A percentile compares a stretch with the other conserved stretches of the same genome.
Conservation (phyloP, 2,329 filamentous ascomycete species). For the Sporothrix brunneoviolacea region DNA sequence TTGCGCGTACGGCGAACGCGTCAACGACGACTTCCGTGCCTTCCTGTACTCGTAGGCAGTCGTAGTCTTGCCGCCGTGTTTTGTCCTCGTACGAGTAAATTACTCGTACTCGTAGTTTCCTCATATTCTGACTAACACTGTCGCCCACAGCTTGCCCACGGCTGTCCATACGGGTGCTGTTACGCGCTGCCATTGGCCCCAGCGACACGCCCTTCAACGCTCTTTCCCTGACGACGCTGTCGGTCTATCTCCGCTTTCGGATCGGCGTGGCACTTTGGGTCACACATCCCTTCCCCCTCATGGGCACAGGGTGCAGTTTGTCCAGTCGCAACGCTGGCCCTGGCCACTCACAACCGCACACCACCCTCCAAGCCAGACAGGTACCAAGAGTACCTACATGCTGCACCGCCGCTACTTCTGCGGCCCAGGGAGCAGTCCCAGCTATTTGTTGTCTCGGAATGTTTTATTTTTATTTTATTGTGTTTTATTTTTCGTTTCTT, state of each 20-base stretch:
- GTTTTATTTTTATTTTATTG: not conserved
- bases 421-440: no score
- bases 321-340: not conserved
- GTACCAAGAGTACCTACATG: no score
- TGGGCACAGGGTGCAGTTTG: no score
- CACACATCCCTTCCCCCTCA: not conserved
- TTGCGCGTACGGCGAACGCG: not conserved
- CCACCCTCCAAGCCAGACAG: not conserved
- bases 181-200: conserved; percentile 2
- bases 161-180: no score
- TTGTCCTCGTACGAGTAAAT: not conserved
- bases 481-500: not conserved
- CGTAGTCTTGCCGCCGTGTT: no score
- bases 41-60: no score
- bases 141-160: no score
- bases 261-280: conserved; percentile 7
- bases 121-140: not conserved
- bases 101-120: not conserved
- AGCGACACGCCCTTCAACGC: no score
- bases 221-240: no score
- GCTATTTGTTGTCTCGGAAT: no score
- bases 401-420: no score
- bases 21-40: not conserved
- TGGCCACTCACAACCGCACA: conserved; percentile 1
- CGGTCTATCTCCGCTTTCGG: conserved; percentile 11